These are phyloP conservation scores for Epithemia pelagica DNA, from an alignment of 108 stramenopile genomes.

Conservation along the genomic window DNA sequence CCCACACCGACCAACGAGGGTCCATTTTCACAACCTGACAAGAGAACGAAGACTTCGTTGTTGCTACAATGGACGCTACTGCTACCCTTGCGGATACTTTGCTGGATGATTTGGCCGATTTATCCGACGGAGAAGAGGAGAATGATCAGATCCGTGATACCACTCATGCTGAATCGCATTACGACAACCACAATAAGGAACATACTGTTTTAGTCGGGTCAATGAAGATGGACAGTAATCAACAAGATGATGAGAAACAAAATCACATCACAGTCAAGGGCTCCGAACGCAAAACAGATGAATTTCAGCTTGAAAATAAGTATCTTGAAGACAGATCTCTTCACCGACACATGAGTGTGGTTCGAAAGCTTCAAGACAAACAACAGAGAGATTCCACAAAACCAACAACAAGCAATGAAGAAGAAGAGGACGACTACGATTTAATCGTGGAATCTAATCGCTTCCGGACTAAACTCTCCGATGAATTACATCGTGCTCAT, in stretches of 20 bases:
- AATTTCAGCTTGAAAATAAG: neutral
- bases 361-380: neutral
- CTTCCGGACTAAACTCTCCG: constrained; percentile 36
- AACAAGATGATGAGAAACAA: neutral
- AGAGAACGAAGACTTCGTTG: neutral
- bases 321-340: constrained; percentile 4
- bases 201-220: neutral
- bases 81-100: constrained; percentile 62
- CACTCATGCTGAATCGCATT: constrained; percentile 3
- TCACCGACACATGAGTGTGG: neutral
- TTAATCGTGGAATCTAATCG: constrained; percentile 65
- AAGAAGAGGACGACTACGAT: constrained; percentile 51
- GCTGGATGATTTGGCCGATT: constrained; percentile 77
- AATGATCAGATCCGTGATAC: constrained; percentile 9
- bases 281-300: neutral
- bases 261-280: no score
- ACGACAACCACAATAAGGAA: constrained; percentile 8
- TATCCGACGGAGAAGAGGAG: constrained; percentile 63
- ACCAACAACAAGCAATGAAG: constrained; percentile 17
- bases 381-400: neutral
- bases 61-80: constrained; percentile 38
- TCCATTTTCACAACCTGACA: no score
- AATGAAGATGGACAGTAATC: neutral
- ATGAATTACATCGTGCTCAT: constrained; percentile 58
- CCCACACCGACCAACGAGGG: no score